Evolutionary conservation across 257 asterid species (phyloP), one percentile per base, ranked within the genome.

Genomic region (Jacaranda mimosifolia): DNA sequence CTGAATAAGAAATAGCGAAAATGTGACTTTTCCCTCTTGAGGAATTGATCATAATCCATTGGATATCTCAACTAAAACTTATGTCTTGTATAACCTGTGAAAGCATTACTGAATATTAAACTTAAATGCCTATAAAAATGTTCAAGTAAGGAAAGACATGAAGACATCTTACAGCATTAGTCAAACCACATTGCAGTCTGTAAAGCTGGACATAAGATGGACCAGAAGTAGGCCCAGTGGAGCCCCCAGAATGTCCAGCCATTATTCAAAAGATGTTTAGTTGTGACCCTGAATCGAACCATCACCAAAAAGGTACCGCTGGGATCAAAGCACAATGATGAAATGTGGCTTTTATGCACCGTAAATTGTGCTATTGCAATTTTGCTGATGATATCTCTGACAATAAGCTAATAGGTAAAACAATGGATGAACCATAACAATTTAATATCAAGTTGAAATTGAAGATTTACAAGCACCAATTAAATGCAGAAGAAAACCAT

Each of bases 71-170:
- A 66, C 99, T 95, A 77, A 95, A 93, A 84, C 98, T 88, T 63
- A 95, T 89, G 77, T 95, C 98, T 79, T 93, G 98, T 84, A 95
- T 95, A 79, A 95, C 89, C 99, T 95, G 92, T n/a, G 74, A 79
- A 80, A 58, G 71, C 39, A 67, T 77, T 53, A 56, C 43, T 71
- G 70, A 72, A 21, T 71, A 65, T 68, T 45, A 18, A 59, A n/a
- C 55, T n/a, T 62, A 56, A 49, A 59, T 62, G 10, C 38, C 42
- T 18, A 55, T n/a, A 4, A 21, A 65, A 38, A 56, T 43, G 68
- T 39, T 39, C 4, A 75, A 52, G 57, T 48, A 52, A 36, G 73
- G 40, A 65, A 32, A 38, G 69, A 26, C 53, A 69, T 21, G 8
- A 8, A 17, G 63, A 11, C 82, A n/a, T n/a, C 96, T 88, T 91